phyloP scores from a whole-genome alignment of 331 rosid species.

The Arachis monticola region DNA sequence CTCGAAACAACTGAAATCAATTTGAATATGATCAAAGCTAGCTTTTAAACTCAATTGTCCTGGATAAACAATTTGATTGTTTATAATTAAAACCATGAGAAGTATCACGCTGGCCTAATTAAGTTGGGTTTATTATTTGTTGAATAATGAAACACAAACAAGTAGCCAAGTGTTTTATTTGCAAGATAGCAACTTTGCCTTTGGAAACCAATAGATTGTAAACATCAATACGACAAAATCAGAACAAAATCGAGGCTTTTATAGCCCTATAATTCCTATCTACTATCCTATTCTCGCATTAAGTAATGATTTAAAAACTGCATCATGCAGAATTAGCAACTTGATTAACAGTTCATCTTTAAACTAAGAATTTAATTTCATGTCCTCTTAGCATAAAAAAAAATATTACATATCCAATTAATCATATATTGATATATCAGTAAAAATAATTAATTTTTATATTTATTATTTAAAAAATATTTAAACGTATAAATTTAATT shows the following conservation, averaged over 20 bases:
- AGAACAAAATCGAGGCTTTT: conserved; percentile 39
- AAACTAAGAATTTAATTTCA: too few relatives aligned
- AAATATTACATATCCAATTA: too few relatives aligned
- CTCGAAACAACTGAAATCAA: background rate
- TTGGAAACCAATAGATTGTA: conserved; percentile 38
- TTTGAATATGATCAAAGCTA: background rate
- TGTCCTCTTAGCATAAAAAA: too few relatives aligned
- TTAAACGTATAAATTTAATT: too few relatives aligned
- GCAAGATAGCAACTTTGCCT: conserved; percentile 24
- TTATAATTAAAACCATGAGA: conserved; percentile 14
- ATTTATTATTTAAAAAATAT: too few relatives aligned
- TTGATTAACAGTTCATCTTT: conserved; percentile 27
- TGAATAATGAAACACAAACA: conserved; percentile 36
- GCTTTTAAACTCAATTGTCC: background rate
- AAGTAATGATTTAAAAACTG: conserved; percentile 26
- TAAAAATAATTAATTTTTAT: too few relatives aligned
- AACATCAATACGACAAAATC: conserved; percentile 37
- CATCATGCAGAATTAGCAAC: conserved; percentile 5
- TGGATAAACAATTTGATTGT: conserved; percentile 17
- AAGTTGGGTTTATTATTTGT: conserved; percentile 2
- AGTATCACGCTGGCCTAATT: conserved; percentile 24
- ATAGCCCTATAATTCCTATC: conserved; percentile 26
- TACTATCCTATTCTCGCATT: conserved; percentile 28
- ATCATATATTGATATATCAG: too few relatives aligned
- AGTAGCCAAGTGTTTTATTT: conserved; percentile 17